Percentiles rank a stretch among this genome's conserved stretches.
Evolutionary conservation across 306 rosid species (phyloP).

Genomic region (Luffa acutangula): DNA sequence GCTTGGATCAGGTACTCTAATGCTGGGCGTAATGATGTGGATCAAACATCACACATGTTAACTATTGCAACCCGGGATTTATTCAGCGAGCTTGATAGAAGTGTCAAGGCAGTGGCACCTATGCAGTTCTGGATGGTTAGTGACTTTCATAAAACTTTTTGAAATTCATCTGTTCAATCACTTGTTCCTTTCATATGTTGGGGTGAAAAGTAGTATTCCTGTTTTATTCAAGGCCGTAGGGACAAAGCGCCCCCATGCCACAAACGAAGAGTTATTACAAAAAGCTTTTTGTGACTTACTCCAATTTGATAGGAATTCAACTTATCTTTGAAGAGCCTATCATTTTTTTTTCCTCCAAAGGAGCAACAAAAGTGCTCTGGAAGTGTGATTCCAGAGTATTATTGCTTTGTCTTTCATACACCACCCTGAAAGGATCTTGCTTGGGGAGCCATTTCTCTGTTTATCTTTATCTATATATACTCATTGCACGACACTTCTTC

Average conservation of each 20-base stretch:
- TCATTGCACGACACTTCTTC: neutral
- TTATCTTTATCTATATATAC: neutral
- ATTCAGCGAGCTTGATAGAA: slow-evolving; percentile 79
- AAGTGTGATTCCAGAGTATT: neutral
- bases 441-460: neutral
- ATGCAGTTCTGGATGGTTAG: slow-evolving; percentile 99
- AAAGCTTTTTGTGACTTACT: neutral
- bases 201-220: neutral
- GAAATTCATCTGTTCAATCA: slow-evolving; percentile 3
- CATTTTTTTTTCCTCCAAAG: neutral
- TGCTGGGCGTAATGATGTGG: slow-evolving; percentile 72
- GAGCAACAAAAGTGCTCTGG: neutral
- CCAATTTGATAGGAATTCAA: neutral
- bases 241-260: neutral
- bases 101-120: slow-evolving; percentile 91
- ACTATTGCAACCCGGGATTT: slow-evolving; percentile 86
- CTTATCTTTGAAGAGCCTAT: neutral
- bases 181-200: neutral
- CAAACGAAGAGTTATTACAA: neutral
- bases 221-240: neutral
- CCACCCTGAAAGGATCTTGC: neutral
- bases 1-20: slow-evolving; percentile 52
- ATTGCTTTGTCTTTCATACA: neutral
- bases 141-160: slow-evolving; percentile 8
- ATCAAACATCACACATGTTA: slow-evolving; percentile 87